These are phyloP conservation scores for Pinus taeda DNA, from an alignment of 75 land plant species.

Conservation along the genomic window DNA sequence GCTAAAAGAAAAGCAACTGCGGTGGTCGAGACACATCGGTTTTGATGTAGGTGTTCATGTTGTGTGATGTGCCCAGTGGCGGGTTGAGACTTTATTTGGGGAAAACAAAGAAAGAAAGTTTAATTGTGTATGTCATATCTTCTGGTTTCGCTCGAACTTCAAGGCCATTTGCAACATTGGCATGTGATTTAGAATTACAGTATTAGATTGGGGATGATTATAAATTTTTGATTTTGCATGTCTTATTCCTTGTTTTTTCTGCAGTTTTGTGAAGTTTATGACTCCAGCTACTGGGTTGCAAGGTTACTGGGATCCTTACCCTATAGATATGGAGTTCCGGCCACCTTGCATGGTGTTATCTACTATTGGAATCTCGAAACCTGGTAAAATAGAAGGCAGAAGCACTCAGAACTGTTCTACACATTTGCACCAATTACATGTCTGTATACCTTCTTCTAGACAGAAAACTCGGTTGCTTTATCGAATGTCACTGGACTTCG, in stretches of 20 bases:
- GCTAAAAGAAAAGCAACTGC: not conserved
- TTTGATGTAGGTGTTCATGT: not conserved
- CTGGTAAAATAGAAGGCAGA: constrained; percentile 81
- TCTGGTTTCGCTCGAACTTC: not conserved
- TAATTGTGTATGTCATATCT: not conserved
- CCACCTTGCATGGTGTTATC: constrained; percentile 98
- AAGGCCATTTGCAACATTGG: not conserved
- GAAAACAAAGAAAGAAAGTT: constrained; percentile 1
- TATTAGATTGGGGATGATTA: not conserved
- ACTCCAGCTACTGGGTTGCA: constrained; percentile 80
- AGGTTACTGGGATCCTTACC: constrained; percentile 99
- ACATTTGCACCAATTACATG: constrained; percentile 95
- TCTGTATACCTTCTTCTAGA: constrained; percentile 89
- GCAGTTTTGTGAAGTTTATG: constrained; percentile 92
- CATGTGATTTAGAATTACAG: not conserved
- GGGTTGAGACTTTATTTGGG: not conserved
- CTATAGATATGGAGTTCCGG: constrained; percentile 95
- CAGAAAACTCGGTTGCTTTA: constrained; percentile 83
- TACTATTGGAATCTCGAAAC: constrained; percentile 94
- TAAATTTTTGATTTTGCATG: not conserved
- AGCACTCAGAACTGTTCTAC: constrained; percentile 62
- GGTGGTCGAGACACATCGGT: not conserved
- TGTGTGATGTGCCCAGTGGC: not conserved
- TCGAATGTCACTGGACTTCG: constrained; percentile 95
- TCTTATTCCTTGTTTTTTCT: not conserved